Evolutionary conservation across 1,284 basidiomycete genomes (phyloP), one percentile per base, ranked within the genome.

Genomic region (Exobasidium rhododendri): DNA sequence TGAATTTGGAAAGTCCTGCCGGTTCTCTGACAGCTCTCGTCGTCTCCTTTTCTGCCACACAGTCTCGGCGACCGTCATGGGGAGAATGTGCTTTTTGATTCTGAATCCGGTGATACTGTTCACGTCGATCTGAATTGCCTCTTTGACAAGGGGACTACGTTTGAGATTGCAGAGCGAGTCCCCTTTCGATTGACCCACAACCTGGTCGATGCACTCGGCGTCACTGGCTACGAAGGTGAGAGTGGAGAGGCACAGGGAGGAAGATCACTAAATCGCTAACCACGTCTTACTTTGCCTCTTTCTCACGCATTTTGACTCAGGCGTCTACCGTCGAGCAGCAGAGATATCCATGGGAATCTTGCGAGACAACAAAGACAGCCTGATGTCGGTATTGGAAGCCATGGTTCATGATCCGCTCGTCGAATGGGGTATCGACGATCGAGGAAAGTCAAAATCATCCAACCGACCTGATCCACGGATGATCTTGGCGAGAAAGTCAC

Each of bases 111-210:
- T 2, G 94, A 97, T 76, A 87, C 90, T 1, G 89, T 98, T 1
- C 96, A 99, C 72, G 94, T 98, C 53, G 96, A 99, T 81, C 92
- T 99, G 73, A 97, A 98, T 79, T 97, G 94, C 81, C 83, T 99
- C 11, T 99, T 99, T 73, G 96, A 98, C 71, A 94, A 92, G 40
- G 92, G 75, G 6, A 91, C 90, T 82, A 85, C 85, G 2, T 85
- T 99, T 50, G 92, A 94, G 73, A 89, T 91, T 1, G 90, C 92
- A 0, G 96, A 99, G 80, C 85, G 88, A 31, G 92, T 98, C 0
- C 94, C 96, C 0, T 99, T 99, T 83, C 86, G 96, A 57, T 83
- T 99, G 45, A 97, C 96, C 3, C 91, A 93, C 67, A 99, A 99
- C 77, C 83, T 97, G 71, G 86, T 94, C 44, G 93, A 94, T 73